Evolutionary conservation across 306 rosid species (phyloP).

Genomic region (Argentina anserina): DNA sequence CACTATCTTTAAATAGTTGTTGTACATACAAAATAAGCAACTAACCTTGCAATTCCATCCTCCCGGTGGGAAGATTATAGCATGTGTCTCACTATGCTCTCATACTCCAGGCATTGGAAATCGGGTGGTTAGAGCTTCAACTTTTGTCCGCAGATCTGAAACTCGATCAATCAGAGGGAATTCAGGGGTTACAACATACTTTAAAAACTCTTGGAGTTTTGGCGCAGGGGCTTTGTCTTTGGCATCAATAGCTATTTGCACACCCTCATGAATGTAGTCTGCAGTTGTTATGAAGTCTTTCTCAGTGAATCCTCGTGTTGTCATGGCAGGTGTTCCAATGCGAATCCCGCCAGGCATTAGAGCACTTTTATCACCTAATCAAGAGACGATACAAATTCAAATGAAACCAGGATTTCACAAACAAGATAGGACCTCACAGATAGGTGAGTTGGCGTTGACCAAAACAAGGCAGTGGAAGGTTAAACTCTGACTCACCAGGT

Average conservation of each 20-base stretch:
- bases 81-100: background rate
- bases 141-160: constrained; percentile 56
- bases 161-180: constrained; percentile 52
- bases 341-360: constrained; percentile 93
- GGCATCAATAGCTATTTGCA: constrained; percentile 63
- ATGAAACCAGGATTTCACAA: background rate
- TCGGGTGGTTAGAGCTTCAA: constrained; percentile 71
- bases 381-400: constrained; percentile 11
- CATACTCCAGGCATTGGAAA: constrained; percentile 84
- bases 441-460: background rate
- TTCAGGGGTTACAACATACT: constrained; percentile 55
- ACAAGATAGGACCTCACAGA: background rate
- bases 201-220: constrained; percentile 78
- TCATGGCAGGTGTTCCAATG: constrained; percentile 96
- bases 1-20: background rate
- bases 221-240: constrained; percentile 56
- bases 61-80: background rate
- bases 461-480: background rate
- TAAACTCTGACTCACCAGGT: constrained; percentile 49
- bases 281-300: constrained; percentile 63
- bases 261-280: constrained; percentile 85
- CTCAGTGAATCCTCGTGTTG: constrained; percentile 83
- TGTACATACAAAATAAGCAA: background rate
- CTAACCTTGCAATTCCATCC: background rate
- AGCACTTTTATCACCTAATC: constrained; percentile 84